Evolutionary conservation across 345 rosid genomes (phyloP).

Genomic region (Geranium rotundifolium): DNA sequence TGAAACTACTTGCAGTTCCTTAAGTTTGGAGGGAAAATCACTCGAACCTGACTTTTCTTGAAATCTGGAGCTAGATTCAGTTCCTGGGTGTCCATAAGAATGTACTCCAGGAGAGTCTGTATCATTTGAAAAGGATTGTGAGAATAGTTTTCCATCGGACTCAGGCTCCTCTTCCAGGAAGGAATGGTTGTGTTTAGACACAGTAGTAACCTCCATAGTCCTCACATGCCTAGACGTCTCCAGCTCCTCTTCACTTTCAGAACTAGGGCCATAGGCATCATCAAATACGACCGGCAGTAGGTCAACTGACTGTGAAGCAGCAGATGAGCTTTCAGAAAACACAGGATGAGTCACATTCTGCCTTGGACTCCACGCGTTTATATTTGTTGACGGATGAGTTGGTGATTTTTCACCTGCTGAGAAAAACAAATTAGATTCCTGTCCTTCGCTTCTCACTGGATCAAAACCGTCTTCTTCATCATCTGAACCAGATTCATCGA

Average conservation of each 20-base stretch:
- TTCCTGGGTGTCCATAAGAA: background rate
- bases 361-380: background rate
- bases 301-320: background rate
- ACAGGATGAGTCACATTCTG: background rate
- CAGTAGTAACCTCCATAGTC: background rate
- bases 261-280: slow-evolving; percentile 3
- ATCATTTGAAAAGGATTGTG: too few relatives aligned
- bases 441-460: background rate
- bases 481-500: slow-evolving; percentile 3
- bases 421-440: background rate
- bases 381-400: background rate
- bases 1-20: slow-evolving; percentile 4
- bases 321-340: background rate
- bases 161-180: too few relatives aligned
- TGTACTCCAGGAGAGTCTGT: too few relatives aligned
- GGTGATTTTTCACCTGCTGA: background rate
- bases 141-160: too few relatives aligned
- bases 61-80: slow-evolving; percentile 5
- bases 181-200: background rate
- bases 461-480: background rate
- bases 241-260: slow-evolving; percentile 1
- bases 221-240: background rate
- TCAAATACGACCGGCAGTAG: background rate
- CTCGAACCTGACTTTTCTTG: slow-evolving; percentile 7
- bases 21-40: slow-evolving; percentile 3